phyloP scores from a whole-genome alignment of 768 basidiomycete genomes.

The Daedalea quercina region DNA sequence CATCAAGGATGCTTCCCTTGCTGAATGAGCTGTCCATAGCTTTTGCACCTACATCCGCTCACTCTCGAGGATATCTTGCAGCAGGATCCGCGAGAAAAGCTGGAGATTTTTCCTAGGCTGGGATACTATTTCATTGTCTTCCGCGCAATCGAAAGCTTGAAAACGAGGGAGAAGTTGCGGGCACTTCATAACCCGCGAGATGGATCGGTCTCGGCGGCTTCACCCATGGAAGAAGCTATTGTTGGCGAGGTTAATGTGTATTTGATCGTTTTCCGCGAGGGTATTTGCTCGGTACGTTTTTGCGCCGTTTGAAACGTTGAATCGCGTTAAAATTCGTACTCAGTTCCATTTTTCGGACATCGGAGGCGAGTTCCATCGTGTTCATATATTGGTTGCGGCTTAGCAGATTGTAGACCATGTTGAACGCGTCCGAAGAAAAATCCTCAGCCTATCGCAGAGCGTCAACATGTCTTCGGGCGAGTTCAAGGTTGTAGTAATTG shows the following conservation, averaged over 20 bases:
- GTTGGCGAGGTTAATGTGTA: conserved; percentile 83
- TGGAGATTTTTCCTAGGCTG: conserved; percentile 79
- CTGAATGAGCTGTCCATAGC: conserved; percentile 34
- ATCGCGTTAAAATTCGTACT: not conserved
- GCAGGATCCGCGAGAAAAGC: conserved; percentile 86
- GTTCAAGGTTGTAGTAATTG: conserved; percentile 12
- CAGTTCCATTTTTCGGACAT: conserved; percentile 91
- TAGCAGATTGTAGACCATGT: conserved; percentile 53
- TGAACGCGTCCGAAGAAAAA: conserved; percentile 64
- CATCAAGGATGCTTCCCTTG: not conserved
- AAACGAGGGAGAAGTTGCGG: conserved; percentile 34
- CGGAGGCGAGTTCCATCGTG: conserved; percentile 34
- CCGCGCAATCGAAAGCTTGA: conserved; percentile 64
- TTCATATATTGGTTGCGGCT: not conserved
- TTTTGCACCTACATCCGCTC: conserved; percentile 84
- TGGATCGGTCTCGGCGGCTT: conserved; percentile 10
- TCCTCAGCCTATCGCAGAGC: conserved; percentile 55
- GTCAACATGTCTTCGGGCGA: conserved; percentile 68
- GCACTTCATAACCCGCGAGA: conserved; percentile 14
- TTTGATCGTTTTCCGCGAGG: conserved; percentile 82
- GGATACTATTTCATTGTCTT: conserved; percentile 93
- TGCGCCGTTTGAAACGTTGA: not conserved
- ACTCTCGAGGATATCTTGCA: conserved; percentile 92
- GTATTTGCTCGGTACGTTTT: conserved; percentile 64
- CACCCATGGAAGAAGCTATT: conserved; percentile 31